Conservation (phyloP, 169 alveolate genomes). For the Plasmodium reichenowi region DNA sequence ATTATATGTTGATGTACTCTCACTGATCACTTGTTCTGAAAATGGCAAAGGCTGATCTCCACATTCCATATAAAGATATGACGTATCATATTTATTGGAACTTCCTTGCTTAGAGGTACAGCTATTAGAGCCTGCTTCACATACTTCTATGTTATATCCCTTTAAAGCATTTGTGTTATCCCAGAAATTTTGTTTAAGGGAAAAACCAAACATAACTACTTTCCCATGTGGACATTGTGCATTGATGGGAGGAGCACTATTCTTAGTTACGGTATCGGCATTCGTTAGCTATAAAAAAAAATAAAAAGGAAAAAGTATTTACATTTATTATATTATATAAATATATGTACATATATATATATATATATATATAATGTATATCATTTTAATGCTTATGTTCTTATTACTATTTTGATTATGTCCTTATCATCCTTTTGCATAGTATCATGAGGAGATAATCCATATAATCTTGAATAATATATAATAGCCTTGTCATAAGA, state of each 20-base stretch:
- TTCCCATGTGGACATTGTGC: constrained; percentile 78
- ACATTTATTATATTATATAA: neutral
- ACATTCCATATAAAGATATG: constrained; percentile 70
- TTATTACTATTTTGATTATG: constrained; percentile 36
- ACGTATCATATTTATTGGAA: constrained; percentile 49
- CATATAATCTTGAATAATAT: constrained; percentile 84
- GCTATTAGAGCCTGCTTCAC: constrained; percentile 60
- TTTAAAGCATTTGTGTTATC: constrained; percentile 45
- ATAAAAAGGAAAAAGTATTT: neutral
- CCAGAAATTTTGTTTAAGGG: constrained; percentile 61
- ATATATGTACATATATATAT: neutral
- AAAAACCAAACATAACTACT: constrained; percentile 80
- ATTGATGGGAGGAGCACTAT: constrained; percentile 81
- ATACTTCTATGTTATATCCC: constrained; percentile 63
- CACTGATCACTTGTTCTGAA: constrained; percentile 55
- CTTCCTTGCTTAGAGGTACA: constrained; percentile 80
- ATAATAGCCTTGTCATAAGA: constrained; percentile 83
- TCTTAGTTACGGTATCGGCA: constrained; percentile 73
- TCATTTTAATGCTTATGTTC: neutral
- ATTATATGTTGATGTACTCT: constrained; percentile 36
- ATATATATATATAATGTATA: neutral
- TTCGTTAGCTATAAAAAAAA: constrained; percentile 53
- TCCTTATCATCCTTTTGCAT: constrained; percentile 74
- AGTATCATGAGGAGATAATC: constrained; percentile 79
- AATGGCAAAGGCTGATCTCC: constrained; percentile 52